Evolutionary conservation across 1,139 yeast genomes (phyloP).

Genomic region (Yamadazyma spencermartinsiae): DNA sequence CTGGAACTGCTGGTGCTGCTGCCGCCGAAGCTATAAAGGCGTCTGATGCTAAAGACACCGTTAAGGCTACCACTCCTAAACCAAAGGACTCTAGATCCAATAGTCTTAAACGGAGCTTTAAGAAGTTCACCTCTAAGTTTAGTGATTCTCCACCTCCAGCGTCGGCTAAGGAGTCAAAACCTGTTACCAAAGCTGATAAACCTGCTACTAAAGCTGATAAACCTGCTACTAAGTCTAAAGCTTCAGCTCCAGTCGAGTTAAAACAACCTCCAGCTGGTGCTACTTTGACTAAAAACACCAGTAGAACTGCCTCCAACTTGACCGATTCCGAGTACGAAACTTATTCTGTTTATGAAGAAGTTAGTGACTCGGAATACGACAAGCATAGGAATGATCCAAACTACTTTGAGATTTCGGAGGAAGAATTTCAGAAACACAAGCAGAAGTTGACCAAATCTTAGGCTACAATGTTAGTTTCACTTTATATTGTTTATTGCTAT

Average conservation of each 20-base stretch:
- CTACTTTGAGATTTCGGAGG: slow-evolving; percentile 47
- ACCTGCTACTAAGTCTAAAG: slow-evolving; percentile 6
- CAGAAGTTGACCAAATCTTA: slow-evolving; percentile 7
- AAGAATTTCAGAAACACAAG: slow-evolving; percentile 33
- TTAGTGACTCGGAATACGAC: slow-evolving; percentile 49
- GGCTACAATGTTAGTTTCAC: slow-evolving; percentile 1
- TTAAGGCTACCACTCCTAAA: slow-evolving; percentile 5
- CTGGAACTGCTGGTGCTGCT: slow-evolving; percentile 11
- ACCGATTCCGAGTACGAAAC: slow-evolving; percentile 31
- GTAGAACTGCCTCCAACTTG: slow-evolving; percentile 12
- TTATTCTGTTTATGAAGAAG: slow-evolving; percentile 52
- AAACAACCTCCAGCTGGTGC: slow-evolving; percentile 16
- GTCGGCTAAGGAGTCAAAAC: slow-evolving; percentile 4
- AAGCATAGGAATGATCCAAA: slow-evolving; percentile 47
- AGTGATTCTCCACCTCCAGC: slow-evolving; percentile 3
- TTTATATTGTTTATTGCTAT: slow-evolving; percentile 3
- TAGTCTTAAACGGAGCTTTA: slow-evolving; percentile 15
- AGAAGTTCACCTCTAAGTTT: slow-evolving; percentile 11
- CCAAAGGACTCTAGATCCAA: slow-evolving; percentile 13
- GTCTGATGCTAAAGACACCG: slow-evolving; percentile 6
- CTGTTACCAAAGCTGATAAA: slow-evolving; percentile 4
- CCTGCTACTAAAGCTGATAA: slow-evolving; percentile 2
- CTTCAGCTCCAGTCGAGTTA: slow-evolving; percentile 10
- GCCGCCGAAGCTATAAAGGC: slow-evolving; percentile 12
- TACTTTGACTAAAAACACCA: slow-evolving; percentile 4